Evolutionary conservation across 306 rosid genomes (phyloP), one percentile per base, ranked within the genome.

Genomic region (Prunus campanulata): DNA sequence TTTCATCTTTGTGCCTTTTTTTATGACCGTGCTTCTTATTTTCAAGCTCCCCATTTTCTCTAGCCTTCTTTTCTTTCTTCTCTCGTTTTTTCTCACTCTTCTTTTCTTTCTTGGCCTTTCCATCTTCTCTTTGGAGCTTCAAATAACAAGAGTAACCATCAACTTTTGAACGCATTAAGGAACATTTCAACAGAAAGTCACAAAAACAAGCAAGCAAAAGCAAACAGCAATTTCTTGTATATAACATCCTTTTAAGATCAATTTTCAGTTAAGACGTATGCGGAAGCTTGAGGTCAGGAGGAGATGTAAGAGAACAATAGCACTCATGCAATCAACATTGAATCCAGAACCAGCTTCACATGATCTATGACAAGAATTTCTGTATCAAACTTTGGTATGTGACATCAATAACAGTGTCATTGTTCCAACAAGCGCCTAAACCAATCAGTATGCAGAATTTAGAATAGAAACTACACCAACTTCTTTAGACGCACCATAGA

Each of bases 71-170:
- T 73, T 71, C 82, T 66, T 72, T 77, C 65, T 77, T 81, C 56
- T 77, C 74, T 46, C 70, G 42, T 11, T 72, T 66, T 56, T 61
- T 77, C 71, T 82, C 78, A 42, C 75, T 77, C 71, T 82, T 81
- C 56, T 49, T 65, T 25, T 81, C 85, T 71, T 81, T 81, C 68
- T 48, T 76, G 65, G 81, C 78, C 42, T 65, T 77, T 74, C 71
- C 74, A 20, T 11, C 66, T 64, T 81, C 78, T 70, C 68, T 77
- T 65, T 65, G 74, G 50, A 47, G 69, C 72, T 77, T 61, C 39
- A 51, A 47, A 51, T 68, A 54, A 50, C 27, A 29, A 72, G 50
- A 66, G 19, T 49, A 62, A 54, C 64, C 74, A 18, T 76, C 74
- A 71, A 44, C 66, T 65, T 29, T 0, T 46, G 66, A 62, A 27